Evolutionary conservation across 1,139 yeast species (phyloP), one percentile per base, ranked within the genome.

Genomic region (Diutina pseudorugosa): DNA sequence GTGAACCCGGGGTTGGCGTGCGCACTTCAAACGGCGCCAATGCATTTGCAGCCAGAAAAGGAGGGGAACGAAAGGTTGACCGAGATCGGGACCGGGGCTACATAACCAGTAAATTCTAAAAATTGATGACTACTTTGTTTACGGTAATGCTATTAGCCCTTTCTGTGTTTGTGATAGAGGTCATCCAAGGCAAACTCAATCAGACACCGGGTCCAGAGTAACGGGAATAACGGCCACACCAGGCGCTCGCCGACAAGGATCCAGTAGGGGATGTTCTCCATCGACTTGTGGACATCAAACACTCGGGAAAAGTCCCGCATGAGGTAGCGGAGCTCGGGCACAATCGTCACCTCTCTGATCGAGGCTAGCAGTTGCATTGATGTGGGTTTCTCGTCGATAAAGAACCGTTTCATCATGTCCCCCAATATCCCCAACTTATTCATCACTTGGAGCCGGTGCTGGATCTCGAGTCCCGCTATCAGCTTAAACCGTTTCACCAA

Each of bases 221-320:
- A 71, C 0, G 97, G 89, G 57, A 89, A 75, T 55, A 88, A 79
- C 0, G 96, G 96, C 98, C 98, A 93, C 0, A 91, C 90, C 51
- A 95, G 85, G 58, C 86, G 75, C 65, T 91, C 98, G 4, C 99
- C 99, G 40, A 91, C 90, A 52, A 78, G 70, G 2, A 90, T 81
- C 95, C 98, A 91, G 62, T 89, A 89, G 2, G 90, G 87, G 33
- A 90, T 85, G 62, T 88, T 90, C 54, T 82, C 83, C 67, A 77
- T 67, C 12, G 77, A 71, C 59, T 79, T 77, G 57, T 88, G 87
- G 8, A 88, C 82, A 59, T 90, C 95, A 60, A 86, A 82, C 1
- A 85, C 81, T 56, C 86, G 71, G 40, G 87, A 82, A 59, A 83
- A 79, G 62, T 87, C 95, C 44, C 73, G 73, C 49, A 85, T 63